Evolutionary conservation across 805 yeast genomes (phyloP), one percentile per base, ranked within the genome.

Genomic region (Candida germanica): DNA sequence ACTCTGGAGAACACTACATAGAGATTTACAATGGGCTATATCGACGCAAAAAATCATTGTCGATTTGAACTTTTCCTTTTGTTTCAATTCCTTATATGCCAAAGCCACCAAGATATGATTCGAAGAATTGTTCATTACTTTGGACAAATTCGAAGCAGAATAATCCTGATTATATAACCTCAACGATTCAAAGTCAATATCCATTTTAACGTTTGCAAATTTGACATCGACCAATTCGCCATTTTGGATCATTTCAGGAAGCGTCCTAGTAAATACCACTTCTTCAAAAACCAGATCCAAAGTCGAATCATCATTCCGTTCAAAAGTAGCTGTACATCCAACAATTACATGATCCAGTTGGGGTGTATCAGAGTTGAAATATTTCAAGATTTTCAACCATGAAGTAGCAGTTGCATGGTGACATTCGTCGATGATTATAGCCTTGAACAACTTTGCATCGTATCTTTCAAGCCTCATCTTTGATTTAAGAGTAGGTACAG

Each of bases 241-340:
- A 27, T 76, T 79, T 17, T 64, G 51, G 14, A 91, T 77, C 83
- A 89, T 77, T 18, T 79, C 77, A 12, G 73, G 51, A 15, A 87
- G 66, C 6, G 70, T 77, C 47, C 81, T 69, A 49, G 85, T 85
- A 49, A 70, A 88, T 0, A 81, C 89, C 18, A 89, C 74, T 39
- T 83, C 72, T 47, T 89, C 91, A 57, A 87, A 78, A 0, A 77
- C 76, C 13, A 59, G 49, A 9, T 75, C 71, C 29, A 91, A 58
- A 0, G 80, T 69, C 36, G 68, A 62, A 4, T 75, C 77, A 56
- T 89, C 98, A n/a, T 76, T 75, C 38, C 98, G 61, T 48, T 77
- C 79, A 52, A 89, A 58, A 0, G 98, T 89, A 0, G 97, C 98
- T 10, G 95, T 82, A 47, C 91, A 87, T 2, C 98, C 97, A 11